Conservation (phyloP, 2,329 filamentous ascomycete genomes). For the Corynespora cassiicola region DNA sequence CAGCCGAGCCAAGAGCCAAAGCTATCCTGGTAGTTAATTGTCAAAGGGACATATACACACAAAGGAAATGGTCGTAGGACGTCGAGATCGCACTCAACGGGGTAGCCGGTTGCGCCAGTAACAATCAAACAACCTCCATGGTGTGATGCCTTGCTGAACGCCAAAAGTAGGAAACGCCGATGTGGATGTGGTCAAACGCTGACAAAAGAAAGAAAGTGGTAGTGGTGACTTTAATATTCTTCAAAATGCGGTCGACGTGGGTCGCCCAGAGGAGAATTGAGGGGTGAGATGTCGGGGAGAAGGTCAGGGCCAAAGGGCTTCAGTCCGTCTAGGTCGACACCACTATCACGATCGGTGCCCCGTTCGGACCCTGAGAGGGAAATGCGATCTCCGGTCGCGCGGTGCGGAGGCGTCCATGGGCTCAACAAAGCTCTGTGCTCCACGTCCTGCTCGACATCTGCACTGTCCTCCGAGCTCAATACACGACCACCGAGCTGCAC, state of each 20-base stretch:
- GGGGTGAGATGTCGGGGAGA: slow-evolving; percentile 23
- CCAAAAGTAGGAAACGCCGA: slow-evolving; percentile 14
- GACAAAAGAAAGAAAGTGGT: slow-evolving; percentile 13
- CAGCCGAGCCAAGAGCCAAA: no score
- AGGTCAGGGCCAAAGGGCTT: slow-evolving; percentile 22
- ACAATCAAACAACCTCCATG: slow-evolving; percentile 10
- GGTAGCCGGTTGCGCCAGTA: slow-evolving; percentile 31
- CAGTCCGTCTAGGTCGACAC: slow-evolving; percentile 40
- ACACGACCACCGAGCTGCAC: slow-evolving; percentile 83
- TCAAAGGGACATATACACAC: slow-evolving; percentile 12
- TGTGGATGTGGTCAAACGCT: slow-evolving; percentile 12
- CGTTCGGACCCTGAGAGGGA: slow-evolving; percentile 21
- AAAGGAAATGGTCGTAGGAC: slow-evolving; percentile 40
- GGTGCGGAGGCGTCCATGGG: slow-evolving; percentile 42
- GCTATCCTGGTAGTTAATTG: background rate
- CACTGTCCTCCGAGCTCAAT: slow-evolving; percentile 71
- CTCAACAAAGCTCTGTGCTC: slow-evolving; percentile 41
- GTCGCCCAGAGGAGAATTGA: slow-evolving; percentile 37
- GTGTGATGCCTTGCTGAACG: slow-evolving; percentile 9
- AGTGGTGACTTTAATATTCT: slow-evolving; percentile 8
- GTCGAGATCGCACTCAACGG: slow-evolving; percentile 43
- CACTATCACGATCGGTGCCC: slow-evolving; percentile 46
- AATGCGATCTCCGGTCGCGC: slow-evolving; percentile 19
- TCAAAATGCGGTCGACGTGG: slow-evolving; percentile 28
- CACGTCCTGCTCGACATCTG: slow-evolving; percentile 27